Evolutionary conservation across 192 early-diverging fungal genomes (phyloP).

Genomic region (Coemansia sp.): DNA sequence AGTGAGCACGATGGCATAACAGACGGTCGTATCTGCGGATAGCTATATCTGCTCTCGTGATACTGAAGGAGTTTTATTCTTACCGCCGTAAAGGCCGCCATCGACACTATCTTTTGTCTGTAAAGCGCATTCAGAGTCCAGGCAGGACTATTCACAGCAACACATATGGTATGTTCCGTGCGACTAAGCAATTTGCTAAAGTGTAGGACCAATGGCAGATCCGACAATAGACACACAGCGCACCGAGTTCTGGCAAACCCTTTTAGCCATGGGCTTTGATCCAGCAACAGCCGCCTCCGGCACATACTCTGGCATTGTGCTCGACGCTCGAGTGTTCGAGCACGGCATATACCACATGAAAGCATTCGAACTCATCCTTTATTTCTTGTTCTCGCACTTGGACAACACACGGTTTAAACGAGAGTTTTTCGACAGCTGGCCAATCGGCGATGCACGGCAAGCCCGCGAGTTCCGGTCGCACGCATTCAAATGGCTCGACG

Average conservation of each 20-base stretch:
- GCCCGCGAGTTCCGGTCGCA: slow-evolving; percentile 59
- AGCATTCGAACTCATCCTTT: slow-evolving; percentile 59
- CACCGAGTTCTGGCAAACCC: slow-evolving; percentile 39
- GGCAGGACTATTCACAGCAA: no score
- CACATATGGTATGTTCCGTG: no score
- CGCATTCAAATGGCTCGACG: slow-evolving; percentile 62
- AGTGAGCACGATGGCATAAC: background rate
- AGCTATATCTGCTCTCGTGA: background rate
- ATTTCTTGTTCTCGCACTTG: slow-evolving; percentile 55
- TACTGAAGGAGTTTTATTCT: slow-evolving; percentile 1
- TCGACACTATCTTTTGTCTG: slow-evolving; percentile 3
- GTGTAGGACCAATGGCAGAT: background rate
- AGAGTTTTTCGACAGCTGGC: slow-evolving; percentile 60
- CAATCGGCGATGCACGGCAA: slow-evolving; percentile 56
- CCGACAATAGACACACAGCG: slow-evolving; percentile 14
- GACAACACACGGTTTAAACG: slow-evolving; percentile 29
- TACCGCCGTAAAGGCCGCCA: slow-evolving; percentile 35
- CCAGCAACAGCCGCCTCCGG: slow-evolving; percentile 30
- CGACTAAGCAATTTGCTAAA: background rate
- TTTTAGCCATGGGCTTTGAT: slow-evolving; percentile 45
- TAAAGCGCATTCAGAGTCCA: no score
- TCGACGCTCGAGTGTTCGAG: slow-evolving; percentile 56
- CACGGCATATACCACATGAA: slow-evolving; percentile 58
- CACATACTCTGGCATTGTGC: slow-evolving; percentile 43
- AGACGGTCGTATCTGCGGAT: background rate